Evolutionary conservation across 305 asterid species (phyloP).

Genomic region (Solanum aculeatissimum): DNA sequence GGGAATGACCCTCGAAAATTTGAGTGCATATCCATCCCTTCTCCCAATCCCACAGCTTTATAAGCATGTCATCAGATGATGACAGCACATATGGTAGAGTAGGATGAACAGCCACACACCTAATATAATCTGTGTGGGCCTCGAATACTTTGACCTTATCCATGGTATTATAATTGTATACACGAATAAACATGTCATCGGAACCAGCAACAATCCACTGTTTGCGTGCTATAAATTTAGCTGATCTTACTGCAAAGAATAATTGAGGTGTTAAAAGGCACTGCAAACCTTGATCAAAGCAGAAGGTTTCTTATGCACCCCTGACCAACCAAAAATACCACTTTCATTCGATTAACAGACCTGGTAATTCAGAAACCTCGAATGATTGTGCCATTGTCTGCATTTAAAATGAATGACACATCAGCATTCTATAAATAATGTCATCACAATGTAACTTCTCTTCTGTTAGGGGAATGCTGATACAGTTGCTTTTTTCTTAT

Average conservation of each 20-base stretch:
- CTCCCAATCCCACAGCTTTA: constrained; percentile 99
- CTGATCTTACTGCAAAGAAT: constrained; percentile 77
- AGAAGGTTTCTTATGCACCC: not conserved
- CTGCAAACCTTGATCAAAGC: not conserved
- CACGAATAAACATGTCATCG: constrained; percentile 94
- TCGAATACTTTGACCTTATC: constrained; percentile 94
- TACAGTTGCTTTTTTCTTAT: not conserved
- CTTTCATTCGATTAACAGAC: constrained; percentile 24
- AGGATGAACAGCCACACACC: constrained; percentile 98
- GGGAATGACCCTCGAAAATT: constrained; percentile 98
- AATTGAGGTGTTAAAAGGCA: constrained; percentile 10
- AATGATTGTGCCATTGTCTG: constrained; percentile 95
- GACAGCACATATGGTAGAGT: constrained; percentile 89
- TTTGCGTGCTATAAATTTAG: constrained; percentile 86
- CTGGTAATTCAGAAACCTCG: constrained; percentile 95
- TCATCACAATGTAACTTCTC: not conserved
- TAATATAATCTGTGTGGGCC: constrained; percentile 97
- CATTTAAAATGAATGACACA: constrained; percentile 19
- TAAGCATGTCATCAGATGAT: constrained; percentile 99
- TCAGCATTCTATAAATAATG: constrained; percentile 6
- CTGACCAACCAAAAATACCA: constrained; percentile 3
- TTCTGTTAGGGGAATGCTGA: not conserved
- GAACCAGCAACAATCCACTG: constrained; percentile 99
- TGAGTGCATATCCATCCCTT: constrained; percentile 97
- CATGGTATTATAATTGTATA: constrained; percentile 94